Evolutionary conservation across 2,329 filamentous ascomycete species (phyloP), one percentile per base, ranked within the genome.

Genomic region (Leptographium galeiforme): DNA sequence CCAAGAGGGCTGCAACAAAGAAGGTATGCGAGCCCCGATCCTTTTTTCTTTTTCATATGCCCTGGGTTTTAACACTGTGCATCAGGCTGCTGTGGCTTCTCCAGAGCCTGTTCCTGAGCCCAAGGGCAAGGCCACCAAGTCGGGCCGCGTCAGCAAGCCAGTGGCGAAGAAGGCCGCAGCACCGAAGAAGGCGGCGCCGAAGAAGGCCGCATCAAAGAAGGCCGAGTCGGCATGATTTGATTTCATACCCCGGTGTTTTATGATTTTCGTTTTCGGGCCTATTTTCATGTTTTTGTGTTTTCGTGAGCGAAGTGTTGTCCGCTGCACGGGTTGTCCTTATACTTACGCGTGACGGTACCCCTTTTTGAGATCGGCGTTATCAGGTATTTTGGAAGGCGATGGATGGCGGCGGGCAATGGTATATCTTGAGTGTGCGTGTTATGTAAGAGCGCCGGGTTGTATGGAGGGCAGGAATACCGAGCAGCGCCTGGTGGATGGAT

Each of bases 81-180:
- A 55, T 82, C 33, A 49, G 48, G 48, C 48, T 36, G 48, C 36
- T 40, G 19, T 19, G 25, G 41, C 19, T 18, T 8, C 39, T 10
- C 14, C 39, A 6, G 25, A 25, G 74, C 77, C 82, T 39, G 50
- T 38, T 54, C 82, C 88, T 61, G 82, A 85, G 70, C 75, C 81
- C 58, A 81, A 82, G 63, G 71, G 89, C 51, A 79, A 78, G 67
- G 90, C 87, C 80, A 90, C 88, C 68, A 93, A 93, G 80, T 84
- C 87, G 52, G 88, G 89, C 49, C 85, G 89, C 61, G 85, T 94
- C 62, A 81, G 84, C 62, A 94, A 93, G 81, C 73, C 76, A 16
- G 63, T 69, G 12, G 60, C 69, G 39, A 73, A 72, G 66, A 73
- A 72, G 67, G 67, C 71, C 18, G 63, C 71, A 18, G 63, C 69